A percentile compares a stretch with the other conserved stretches of the same genome.
Evolutionary conservation across 768 basidiomycete species (phyloP).

Genomic region (Vishniacozyma victoriae): DNA sequence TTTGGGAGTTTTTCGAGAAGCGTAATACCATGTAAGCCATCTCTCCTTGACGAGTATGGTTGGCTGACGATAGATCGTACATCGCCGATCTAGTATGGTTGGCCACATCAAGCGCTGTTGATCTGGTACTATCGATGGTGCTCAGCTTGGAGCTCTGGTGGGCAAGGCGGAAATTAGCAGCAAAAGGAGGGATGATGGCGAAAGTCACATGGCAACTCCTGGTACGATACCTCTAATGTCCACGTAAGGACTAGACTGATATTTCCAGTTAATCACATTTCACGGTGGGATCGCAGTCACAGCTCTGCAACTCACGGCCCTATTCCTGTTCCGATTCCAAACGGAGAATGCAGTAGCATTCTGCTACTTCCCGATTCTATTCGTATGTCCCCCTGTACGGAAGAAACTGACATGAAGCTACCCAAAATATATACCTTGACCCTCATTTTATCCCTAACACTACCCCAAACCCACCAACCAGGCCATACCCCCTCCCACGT

Average conservation of each 20-base stretch:
- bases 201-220: slow-evolving; percentile 25
- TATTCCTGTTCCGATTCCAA: slow-evolving; percentile 15
- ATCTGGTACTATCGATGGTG: slow-evolving; percentile 13
- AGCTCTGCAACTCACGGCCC: slow-evolving; percentile 14
- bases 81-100: slow-evolving; percentile 12
- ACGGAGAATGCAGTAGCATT: slow-evolving; percentile 4
- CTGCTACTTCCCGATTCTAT: slow-evolving; percentile 27
- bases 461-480: slow-evolving; percentile 6
- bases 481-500: slow-evolving; percentile 6
- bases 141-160: slow-evolving; percentile 29
- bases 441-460: slow-evolving; percentile 28
- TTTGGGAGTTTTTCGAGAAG: neutral
- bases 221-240: slow-evolving; percentile 8
- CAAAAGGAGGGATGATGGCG: slow-evolving; percentile 18
- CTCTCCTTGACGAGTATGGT: no score
- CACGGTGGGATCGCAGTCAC: slow-evolving; percentile 30
- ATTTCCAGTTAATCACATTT: slow-evolving; percentile 23
- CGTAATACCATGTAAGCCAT: neutral
- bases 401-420: slow-evolving; percentile 4
- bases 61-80: no score
- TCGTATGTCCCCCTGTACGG: slow-evolving; percentile 8
- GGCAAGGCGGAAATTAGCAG: slow-evolving; percentile 22
- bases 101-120: slow-evolving; percentile 13
- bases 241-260: neutral
- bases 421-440: slow-evolving; percentile 37